phyloP scores from a whole-genome alignment of 495 filamentous ascomycete species.

The Aspergillus olivimuriae region DNA sequence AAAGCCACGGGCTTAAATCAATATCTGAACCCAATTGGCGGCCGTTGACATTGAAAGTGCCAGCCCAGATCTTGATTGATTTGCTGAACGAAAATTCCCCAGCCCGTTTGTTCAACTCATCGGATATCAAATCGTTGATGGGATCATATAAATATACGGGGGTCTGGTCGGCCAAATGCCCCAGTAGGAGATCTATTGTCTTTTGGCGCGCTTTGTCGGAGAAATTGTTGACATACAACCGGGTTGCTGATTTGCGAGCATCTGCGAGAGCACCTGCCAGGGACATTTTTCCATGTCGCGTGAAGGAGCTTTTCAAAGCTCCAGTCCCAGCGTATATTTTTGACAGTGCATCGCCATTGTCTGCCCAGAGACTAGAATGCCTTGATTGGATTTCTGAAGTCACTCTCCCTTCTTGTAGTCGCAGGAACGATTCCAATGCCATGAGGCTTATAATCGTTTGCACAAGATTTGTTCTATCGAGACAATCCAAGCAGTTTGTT shows the following conservation, averaged over 20 bases:
- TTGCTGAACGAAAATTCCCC: constrained; percentile 49
- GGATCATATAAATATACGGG: constrained; percentile 88
- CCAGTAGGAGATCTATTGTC: constrained; percentile 88
- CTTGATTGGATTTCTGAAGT: constrained; percentile 79
- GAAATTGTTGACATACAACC: constrained; percentile 96
- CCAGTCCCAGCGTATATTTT: constrained; percentile 97
- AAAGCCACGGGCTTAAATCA: constrained; percentile 81
- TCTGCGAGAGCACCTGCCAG: constrained; percentile 91
- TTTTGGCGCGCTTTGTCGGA: constrained; percentile 87
- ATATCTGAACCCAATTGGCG: constrained; percentile 64
- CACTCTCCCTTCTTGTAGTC: constrained; percentile 58
- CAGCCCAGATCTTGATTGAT: constrained; percentile 62
- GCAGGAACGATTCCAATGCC: constrained; percentile 75
- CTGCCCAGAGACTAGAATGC: constrained; percentile 93
- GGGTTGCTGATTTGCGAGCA: constrained; percentile 85
- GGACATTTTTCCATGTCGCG: constrained; percentile 94
- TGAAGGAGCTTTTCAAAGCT: constrained; percentile 91
- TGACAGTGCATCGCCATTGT: constrained; percentile 91
- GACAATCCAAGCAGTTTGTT: constrained; percentile 92
- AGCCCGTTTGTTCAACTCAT: constrained; percentile 60
- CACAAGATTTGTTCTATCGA: constrained; percentile 93
- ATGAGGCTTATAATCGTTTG: constrained; percentile 92
- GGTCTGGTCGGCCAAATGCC: constrained; percentile 72
- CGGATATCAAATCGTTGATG: constrained; percentile 79
- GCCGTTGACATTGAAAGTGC: constrained; percentile 95